These are phyloP conservation scores for Datura wrightii DNA, from an alignment of 257 asterid species.

Conservation along the genomic window DNA sequence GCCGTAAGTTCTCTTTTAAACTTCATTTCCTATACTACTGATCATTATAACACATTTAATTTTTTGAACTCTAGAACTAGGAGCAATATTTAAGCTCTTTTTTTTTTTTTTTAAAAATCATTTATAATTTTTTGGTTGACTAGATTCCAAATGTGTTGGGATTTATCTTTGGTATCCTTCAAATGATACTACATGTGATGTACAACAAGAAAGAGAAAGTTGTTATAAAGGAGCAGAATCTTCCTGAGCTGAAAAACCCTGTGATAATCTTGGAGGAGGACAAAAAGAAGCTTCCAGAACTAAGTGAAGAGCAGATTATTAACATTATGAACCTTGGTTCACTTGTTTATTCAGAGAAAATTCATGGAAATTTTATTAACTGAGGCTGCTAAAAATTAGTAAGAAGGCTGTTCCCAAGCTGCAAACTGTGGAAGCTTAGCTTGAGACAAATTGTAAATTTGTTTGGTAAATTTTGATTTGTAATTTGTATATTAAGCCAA, in stretches of 20 bases:
- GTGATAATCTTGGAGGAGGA: constrained; percentile 41
- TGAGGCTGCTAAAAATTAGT: not conserved
- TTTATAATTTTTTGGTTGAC: not conserved
- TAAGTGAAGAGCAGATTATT: constrained; percentile 51
- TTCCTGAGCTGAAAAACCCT: constrained; percentile 37
- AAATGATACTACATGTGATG: constrained; percentile 49
- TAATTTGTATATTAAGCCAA: not conserved
- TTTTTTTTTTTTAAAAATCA: no score
- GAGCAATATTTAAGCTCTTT: no score
- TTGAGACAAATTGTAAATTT: not conserved
- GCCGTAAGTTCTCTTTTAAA: constrained; percentile 43
- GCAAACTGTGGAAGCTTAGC: not conserved
- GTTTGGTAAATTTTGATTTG: not conserved
- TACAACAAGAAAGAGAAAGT: constrained; percentile 44
- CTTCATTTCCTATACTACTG: no score
- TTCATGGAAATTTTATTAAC: not conserved
- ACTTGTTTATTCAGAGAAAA: constrained; percentile 23
- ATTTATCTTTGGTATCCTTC: constrained; percentile 56
- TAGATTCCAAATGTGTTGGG: constrained; percentile 64
- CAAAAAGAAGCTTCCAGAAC: constrained; percentile 38
- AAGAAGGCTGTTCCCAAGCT: not conserved
- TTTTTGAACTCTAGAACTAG: no score
- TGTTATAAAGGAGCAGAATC: constrained; percentile 32
- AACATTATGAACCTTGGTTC: constrained; percentile 54
- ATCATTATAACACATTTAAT: no score